phyloP scores from a whole-genome alignment of 192 early-diverging fungal genomes.

The Linnemannia schmuckeri region DNA sequence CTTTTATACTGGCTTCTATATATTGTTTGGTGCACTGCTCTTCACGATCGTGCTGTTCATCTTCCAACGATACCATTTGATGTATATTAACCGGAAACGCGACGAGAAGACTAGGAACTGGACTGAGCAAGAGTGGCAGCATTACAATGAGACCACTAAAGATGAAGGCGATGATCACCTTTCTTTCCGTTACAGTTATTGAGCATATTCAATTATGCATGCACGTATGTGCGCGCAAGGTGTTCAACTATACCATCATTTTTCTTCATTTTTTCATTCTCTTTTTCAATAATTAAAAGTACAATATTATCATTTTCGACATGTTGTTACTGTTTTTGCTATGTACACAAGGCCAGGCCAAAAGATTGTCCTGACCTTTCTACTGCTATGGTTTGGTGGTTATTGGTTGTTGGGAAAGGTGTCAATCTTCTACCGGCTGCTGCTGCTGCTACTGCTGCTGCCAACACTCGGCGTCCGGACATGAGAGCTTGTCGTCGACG shows the following conservation, averaged over 20 bases:
- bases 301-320: neutral
- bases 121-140: constrained; percentile 62
- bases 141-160: constrained; percentile 67
- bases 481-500: neutral
- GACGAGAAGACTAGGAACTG: constrained; percentile 59
- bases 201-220: neutral
- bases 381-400: neutral
- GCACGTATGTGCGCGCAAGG: neutral
- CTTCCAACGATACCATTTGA: constrained; percentile 60
- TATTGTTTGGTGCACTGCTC: constrained; percentile 58
- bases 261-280: neutral
- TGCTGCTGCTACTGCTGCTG: neutral
- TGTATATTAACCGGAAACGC: constrained; percentile 60
- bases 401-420: neutral
- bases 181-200: constrained; percentile 59
- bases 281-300: neutral
- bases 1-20: constrained; percentile 63
- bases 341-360: neutral
- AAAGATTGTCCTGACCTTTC: neutral
- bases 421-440: neutral
- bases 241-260: neutral
- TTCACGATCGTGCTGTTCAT: constrained; percentile 56
- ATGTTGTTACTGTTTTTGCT: neutral
- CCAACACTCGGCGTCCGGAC: neutral
- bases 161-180: constrained; percentile 66